Base-by-base conservation (phyloP, 345 rosid genomes). In the Cochlearia excelsa region DNA sequence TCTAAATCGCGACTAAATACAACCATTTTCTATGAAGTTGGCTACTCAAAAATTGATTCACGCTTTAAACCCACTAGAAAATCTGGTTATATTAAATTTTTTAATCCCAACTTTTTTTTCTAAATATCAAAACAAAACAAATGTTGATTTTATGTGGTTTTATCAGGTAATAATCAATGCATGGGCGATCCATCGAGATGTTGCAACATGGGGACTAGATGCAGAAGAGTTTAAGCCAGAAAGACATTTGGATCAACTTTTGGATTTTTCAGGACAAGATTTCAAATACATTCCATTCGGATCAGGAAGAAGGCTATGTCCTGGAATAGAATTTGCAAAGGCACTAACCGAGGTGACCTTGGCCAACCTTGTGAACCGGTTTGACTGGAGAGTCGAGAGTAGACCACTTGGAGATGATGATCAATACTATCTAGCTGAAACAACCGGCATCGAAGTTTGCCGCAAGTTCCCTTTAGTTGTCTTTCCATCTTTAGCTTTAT, bases 201-300 rank as follows among this genome's bases (percentile, higher is more conserved):
- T 66, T 9, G 37, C 54, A 28, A 61, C 39, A 41, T 78, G 86
- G 84, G 86, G 86, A 38, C 34, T 42, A 3, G 79, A 81, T 27
- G 75, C 80, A 2, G 56, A 70, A 41, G 78, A 68, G 23, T 79
- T 79, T 68, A 79, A 81, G 48, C 86, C 89, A 1, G 60, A 55
- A 28, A 74, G 86, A 51, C 53, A 57, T 51, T 67, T 66, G 10
- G 38, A 30, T 10, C 6, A 6, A 33, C 11, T 26, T 11, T 30
- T 67, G 7, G 31, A 59, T 5, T 59, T 67, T 26, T 6, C 0
- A 49, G 71, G 71, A 43, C 71, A 67, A 3, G 65, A 67, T 59
- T 38, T 49, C 41, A 50, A 30, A 3, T 63, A 28, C 40, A 63
- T 51, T 38, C 67, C 67, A 9, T 63, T 63, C 28, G 67, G 67